These are phyloP conservation scores for Aspergillus awamori DNA, from an alignment of 2,329 filamentous ascomycete species.

Conservation along the genomic window DNA sequence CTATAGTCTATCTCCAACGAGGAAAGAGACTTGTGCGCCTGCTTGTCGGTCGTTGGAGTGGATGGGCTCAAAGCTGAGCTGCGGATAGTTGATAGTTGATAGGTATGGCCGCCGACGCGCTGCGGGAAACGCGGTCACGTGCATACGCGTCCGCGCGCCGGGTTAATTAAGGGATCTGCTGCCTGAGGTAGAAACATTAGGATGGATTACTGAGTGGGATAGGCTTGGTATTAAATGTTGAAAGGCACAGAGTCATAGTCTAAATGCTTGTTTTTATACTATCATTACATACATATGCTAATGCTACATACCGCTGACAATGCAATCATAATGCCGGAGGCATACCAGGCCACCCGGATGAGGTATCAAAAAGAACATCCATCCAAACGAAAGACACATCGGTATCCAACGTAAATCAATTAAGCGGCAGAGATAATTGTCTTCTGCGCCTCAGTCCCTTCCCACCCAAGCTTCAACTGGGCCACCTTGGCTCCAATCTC, in stretches of 20 bases:
- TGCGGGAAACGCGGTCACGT: conserved; percentile 35
- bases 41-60: conserved; percentile 9
- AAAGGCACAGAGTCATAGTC: conserved; percentile 3
- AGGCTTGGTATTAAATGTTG: background rate
- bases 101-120: conserved; percentile 9
- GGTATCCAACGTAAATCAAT: conserved; percentile 14
- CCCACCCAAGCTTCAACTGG: conserved; percentile 32
- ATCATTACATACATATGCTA: conserved; percentile 20
- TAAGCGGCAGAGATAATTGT: conserved; percentile 6
- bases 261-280: conserved; percentile 3
- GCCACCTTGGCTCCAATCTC: conserved; percentile 39
- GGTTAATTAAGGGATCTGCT: conserved; percentile 15
- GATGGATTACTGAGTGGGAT: too few species aligned
- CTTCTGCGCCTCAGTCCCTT: conserved; percentile 22
- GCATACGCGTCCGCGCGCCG: conserved; percentile 37
- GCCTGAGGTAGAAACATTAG: background rate
- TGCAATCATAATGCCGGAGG: conserved; percentile 32
- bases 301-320: conserved; percentile 18
- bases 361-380: conserved; percentile 21
- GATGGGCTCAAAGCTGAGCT: conserved; percentile 1
- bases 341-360: conserved; percentile 28
- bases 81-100: conserved; percentile 1
- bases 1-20: conserved; percentile 17
- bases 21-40: conserved; percentile 12
- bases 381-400: conserved; percentile 17